A percentile compares a stretch with the other conserved stretches of the same genome.
phyloP scores from a whole-genome alignment of 1,284 basidiomycete genomes.

The Mycena sp. region DNA sequence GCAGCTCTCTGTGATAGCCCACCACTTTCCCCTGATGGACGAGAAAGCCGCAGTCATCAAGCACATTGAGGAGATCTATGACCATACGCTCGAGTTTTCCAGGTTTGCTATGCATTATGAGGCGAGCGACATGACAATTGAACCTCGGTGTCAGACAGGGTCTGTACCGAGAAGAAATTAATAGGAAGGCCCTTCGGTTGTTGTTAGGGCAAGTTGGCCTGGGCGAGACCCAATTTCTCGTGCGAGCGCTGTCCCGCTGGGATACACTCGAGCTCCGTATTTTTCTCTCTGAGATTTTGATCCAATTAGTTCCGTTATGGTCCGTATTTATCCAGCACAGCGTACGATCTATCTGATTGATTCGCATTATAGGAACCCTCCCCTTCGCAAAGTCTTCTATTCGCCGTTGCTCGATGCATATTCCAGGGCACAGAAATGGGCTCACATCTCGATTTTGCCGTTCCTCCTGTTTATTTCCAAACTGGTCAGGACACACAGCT shows the following conservation, averaged over 20 bases:
- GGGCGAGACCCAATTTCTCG: conserved; percentile 23
- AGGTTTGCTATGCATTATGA: too few species aligned
- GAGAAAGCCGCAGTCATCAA: conserved; percentile 3
- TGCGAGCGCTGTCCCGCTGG: conserved; percentile 23
- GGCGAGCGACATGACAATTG: too few species aligned
- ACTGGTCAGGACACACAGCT: conserved; percentile 15
- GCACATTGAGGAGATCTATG: conserved; percentile 11
- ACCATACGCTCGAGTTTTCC: conserved; percentile 17
- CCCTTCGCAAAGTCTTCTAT: conserved; percentile 9
- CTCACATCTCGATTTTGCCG: conserved; percentile 11
- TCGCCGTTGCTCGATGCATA: conserved; percentile 17
- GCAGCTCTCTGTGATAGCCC: conserved; percentile 18
- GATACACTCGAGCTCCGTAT: conserved; percentile 24
- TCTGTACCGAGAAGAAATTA: conserved; percentile 23
- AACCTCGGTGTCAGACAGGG: conserved; percentile 8
- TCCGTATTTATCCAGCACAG: neutral
- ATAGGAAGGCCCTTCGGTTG: conserved; percentile 10
- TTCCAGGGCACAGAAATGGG: neutral
- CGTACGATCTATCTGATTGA: too few species aligned
- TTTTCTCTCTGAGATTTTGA: conserved; percentile 21
- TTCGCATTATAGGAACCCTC: conserved; percentile 19
- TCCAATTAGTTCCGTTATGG: conserved; percentile 24
- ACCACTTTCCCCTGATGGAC: conserved; percentile 22
- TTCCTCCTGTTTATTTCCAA: conserved; percentile 23
- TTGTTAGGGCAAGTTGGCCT: conserved; percentile 24